Evolutionary conservation across 2,329 filamentous ascomycete species (phyloP).

Genomic region (Sporothrix pallida): DNA sequence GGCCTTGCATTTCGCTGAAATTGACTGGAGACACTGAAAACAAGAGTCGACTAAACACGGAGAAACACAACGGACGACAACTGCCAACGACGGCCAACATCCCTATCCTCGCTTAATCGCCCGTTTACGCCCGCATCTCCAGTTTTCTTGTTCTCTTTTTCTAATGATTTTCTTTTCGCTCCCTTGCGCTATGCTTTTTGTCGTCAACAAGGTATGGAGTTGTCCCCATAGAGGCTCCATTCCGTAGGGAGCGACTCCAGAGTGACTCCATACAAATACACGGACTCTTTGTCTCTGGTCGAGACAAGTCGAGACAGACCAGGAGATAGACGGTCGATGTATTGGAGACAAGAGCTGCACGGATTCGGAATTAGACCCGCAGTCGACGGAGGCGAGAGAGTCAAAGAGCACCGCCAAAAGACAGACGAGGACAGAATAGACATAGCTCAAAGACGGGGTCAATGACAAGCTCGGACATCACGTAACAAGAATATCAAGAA

Average conservation of each 20-base stretch:
- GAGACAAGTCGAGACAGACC: background rate
- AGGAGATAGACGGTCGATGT: background rate
- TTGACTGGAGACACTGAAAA: background rate
- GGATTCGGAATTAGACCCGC: conserved; percentile 15
- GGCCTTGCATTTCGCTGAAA: background rate
- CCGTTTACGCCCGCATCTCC: background rate
- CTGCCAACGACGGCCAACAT: background rate
- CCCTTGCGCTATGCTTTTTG: too few relatives aligned
- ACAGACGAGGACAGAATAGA: background rate
- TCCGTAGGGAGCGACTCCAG: too few relatives aligned
- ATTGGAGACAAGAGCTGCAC: background rate
- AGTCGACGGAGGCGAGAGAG: background rate
- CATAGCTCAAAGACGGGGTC: background rate
- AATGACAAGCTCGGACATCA: background rate
- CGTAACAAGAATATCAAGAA: background rate
- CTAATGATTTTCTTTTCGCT: too few relatives aligned
- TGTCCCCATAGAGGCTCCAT: too few relatives aligned
- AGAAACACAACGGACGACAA: background rate
- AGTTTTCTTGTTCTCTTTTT: too few relatives aligned
- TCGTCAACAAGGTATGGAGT: too few relatives aligned
- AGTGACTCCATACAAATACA: background rate
- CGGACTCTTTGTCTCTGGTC: background rate
- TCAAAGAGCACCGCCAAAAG: background rate
- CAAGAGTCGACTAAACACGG: background rate
- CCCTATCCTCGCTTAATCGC: background rate